phyloP scores from a whole-genome alignment of 192 early-diverging fungal species.

The Podila verticillata region DNA sequence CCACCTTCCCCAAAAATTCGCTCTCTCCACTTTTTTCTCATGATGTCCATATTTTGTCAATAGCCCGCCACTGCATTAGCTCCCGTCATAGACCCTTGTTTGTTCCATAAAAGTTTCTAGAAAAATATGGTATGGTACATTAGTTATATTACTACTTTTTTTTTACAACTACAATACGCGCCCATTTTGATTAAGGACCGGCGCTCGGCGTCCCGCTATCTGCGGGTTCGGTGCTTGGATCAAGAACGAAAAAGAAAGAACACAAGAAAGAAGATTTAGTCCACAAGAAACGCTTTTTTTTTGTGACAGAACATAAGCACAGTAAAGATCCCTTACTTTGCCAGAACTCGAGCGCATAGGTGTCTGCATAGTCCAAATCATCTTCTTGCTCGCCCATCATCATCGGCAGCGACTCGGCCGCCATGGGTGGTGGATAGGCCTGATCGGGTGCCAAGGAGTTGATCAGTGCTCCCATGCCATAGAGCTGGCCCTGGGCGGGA shows the following conservation, averaged over 20 bases:
- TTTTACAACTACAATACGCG: background rate
- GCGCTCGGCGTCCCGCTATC: background rate
- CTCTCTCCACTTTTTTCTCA: background rate
- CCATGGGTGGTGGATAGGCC: background rate
- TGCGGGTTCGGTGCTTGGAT: background rate
- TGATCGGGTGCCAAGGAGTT: background rate
- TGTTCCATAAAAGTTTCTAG: too few relatives aligned
- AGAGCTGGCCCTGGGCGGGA: conserved; percentile 27
- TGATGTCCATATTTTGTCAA: background rate
- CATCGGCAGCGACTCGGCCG: background rate
- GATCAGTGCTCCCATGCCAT: conserved; percentile 12
- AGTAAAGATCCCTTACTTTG: background rate
- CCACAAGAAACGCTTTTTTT: background rate
- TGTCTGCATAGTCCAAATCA: background rate
- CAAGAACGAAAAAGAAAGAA: background rate
- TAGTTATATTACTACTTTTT: background rate
- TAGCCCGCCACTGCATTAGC: too few relatives aligned
- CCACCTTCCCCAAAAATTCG: background rate
- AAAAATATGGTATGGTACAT: background rate
- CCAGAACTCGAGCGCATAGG: conserved; percentile 1
- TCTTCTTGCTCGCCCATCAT: background rate
- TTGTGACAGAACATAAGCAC: too few relatives aligned
- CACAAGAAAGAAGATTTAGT: background rate
- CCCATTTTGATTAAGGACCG: background rate
- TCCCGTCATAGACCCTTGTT: too few relatives aligned